Percentiles rank a stretch among this genome's conserved stretches.
phyloP scores from a whole-genome alignment of 2,329 filamentous ascomycete genomes.

The Alternaria rosae region DNA sequence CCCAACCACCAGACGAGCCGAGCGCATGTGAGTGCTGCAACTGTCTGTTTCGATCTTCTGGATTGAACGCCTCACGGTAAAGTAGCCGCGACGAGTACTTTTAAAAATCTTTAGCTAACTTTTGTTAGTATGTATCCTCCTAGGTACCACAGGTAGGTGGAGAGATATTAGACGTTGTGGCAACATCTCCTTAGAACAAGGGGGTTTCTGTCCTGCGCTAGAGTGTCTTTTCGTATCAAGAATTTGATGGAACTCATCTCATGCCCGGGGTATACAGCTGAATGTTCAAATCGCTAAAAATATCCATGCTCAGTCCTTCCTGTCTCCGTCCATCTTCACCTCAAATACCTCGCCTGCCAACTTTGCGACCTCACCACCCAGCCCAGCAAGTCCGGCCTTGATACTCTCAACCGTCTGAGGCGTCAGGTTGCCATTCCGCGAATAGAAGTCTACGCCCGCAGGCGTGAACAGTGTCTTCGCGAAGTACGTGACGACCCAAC shows the following conservation, averaged over 20 bases:
- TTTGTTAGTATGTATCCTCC: neutral
- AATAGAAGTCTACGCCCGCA: conserved; percentile 82
- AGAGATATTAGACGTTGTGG: neutral
- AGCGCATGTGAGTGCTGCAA: conserved; percentile 10
- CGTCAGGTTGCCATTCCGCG: conserved; percentile 65
- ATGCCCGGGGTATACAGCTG: conserved; percentile 19
- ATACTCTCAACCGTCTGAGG: conserved; percentile 65
- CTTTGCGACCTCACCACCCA: conserved; percentile 62
- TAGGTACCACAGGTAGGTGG: neutral
- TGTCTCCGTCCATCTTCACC: conserved; percentile 41
- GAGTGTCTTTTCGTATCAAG: neutral
- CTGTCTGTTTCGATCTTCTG: conserved; percentile 17
- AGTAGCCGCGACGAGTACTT: neutral
- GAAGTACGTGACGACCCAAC: conserved; percentile 86
- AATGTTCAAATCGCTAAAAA: neutral
- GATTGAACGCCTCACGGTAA: conserved; percentile 14
- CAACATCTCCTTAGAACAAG: neutral
- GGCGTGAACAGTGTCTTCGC: conserved; percentile 83
- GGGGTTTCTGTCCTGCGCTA: neutral
- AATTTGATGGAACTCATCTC: neutral
- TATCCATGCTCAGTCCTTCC: conserved; percentile 15
- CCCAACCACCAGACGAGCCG: neutral
- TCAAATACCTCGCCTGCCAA: conserved; percentile 61
- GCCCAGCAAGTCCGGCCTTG: conserved; percentile 59
- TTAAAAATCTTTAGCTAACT: neutral